Evolutionary conservation across 2,329 filamentous ascomycete species (phyloP).

Genomic region (Fusarium armeniacum): DNA sequence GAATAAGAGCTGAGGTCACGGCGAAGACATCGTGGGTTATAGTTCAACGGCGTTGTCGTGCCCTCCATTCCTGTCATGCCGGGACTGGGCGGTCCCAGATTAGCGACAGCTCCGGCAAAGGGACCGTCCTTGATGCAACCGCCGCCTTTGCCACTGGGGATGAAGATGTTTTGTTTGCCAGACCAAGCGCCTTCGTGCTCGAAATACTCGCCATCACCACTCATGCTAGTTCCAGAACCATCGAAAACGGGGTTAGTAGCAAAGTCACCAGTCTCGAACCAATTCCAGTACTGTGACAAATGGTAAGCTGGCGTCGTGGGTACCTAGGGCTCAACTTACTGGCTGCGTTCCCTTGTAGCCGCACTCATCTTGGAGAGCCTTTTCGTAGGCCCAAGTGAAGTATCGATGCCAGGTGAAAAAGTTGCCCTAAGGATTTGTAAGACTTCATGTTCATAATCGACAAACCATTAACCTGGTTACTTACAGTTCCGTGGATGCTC

Average conservation of each 20-base stretch:
- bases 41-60: neutral
- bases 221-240: slow-evolving; percentile 20
- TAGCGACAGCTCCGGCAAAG: slow-evolving; percentile 1
- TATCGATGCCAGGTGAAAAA: slow-evolving; percentile 30
- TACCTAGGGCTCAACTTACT: neutral
- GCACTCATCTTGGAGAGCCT: slow-evolving; percentile 18
- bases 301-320: accelerated
- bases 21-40: slow-evolving; percentile 12
- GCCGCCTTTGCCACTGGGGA: neutral
- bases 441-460: accelerated
- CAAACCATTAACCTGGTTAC: neutral
- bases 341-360: slow-evolving; percentile 23
- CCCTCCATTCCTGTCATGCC: slow-evolving; percentile 23
- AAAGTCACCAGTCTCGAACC: slow-evolving; percentile 16
- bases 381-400: slow-evolving; percentile 17
- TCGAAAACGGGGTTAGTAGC: slow-evolving; percentile 6
- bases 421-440: neutral
- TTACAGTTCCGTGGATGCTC: slow-evolving; percentile 11
- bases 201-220: slow-evolving; percentile 16
- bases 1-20: neutral
- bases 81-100: slow-evolving; percentile 10
- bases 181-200: slow-evolving; percentile 9
- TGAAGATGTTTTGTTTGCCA: neutral
- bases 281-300: slow-evolving; percentile 15
- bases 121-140: slow-evolving; percentile 5